phyloP scores from a whole-genome alignment of 192 early-diverging fungal genomes.

The Backusella sp. region DNA sequence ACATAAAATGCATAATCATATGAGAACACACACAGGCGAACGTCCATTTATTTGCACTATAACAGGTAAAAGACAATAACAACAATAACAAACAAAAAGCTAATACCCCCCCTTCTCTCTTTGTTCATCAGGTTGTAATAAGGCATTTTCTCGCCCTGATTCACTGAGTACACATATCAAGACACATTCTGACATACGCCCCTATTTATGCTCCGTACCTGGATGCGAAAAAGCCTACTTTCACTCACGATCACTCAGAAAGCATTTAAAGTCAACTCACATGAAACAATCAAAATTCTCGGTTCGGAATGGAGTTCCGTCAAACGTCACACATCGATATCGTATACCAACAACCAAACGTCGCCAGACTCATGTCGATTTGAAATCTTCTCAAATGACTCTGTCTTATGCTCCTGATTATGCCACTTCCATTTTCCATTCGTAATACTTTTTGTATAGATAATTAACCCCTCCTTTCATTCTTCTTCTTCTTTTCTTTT shows the following conservation, averaged over 20 bases:
- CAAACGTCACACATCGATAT: not conserved
- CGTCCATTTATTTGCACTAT: conserved; percentile 64
- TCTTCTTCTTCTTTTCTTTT: not conserved
- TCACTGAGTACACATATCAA: conserved; percentile 66
- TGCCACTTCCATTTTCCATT: not conserved
- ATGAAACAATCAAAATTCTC: conserved; percentile 7
- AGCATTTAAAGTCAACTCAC: conserved; percentile 48
- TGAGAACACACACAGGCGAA: conserved; percentile 73
- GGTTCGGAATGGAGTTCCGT: not conserved
- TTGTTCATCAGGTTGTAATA: conserved; percentile 49
- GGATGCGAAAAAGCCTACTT: conserved; percentile 59
- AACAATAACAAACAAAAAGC: not conserved
- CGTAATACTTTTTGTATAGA: not conserved
- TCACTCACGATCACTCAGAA: conserved; percentile 55
- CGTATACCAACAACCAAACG: not conserved
- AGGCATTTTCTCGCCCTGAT: conserved; percentile 69
- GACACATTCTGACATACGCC: conserved; percentile 51
- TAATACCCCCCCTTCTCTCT: not conserved
- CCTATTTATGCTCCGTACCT: conserved; percentile 46
- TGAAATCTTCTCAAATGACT: not conserved
- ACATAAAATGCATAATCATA: conserved; percentile 68
- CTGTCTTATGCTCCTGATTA: not conserved
- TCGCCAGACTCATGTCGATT: not conserved
- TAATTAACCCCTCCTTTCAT: not conserved
- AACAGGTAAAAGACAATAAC: conserved; percentile 11